Conservation (phyloP, 352 stramenopile species). For the Phytophthora hybrid region DNA sequence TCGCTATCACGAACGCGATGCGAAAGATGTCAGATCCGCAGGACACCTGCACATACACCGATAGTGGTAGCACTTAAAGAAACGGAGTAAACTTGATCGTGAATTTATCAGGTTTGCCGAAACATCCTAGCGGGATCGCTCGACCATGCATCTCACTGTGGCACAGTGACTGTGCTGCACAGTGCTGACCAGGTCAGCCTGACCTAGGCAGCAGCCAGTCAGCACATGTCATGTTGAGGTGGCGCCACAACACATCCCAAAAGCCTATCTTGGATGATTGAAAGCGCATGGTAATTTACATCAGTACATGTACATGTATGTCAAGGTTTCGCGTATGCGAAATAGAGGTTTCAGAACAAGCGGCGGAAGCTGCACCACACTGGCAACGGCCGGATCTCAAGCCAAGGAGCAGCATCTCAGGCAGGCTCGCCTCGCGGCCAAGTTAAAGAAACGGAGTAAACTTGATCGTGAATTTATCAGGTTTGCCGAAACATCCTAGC, state of each 20-base stretch:
- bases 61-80: neutral
- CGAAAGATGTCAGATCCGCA: slow-evolving; percentile 30
- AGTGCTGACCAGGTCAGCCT: neutral
- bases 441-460: slow-evolving; percentile 13
- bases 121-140: too few species aligned
- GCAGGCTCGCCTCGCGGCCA: too few species aligned
- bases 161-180: too few species aligned
- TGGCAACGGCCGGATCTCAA: too few species aligned
- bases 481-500: too few species aligned
- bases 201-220: neutral
- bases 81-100: slow-evolving; percentile 11
- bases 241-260: slow-evolving; percentile 22
- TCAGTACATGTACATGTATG: too few species aligned
- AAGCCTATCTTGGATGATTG: slow-evolving; percentile 3
- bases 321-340: too few species aligned
- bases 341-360: too few species aligned
- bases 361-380: too few species aligned
- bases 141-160: too few species aligned
- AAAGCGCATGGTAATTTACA: neutral
- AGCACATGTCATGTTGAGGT: slow-evolving; percentile 10
- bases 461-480: slow-evolving; percentile 1
- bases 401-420: too few species aligned
- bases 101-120: neutral
- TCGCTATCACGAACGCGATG: slow-evolving; percentile 25
- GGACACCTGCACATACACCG: slow-evolving; percentile 26